Percentiles rank a stretch among this genome's conserved stretches.
These are phyloP conservation scores for Pyrus bretschneideri DNA, from an alignment of 306 rosid species.

Conservation along the genomic window DNA sequence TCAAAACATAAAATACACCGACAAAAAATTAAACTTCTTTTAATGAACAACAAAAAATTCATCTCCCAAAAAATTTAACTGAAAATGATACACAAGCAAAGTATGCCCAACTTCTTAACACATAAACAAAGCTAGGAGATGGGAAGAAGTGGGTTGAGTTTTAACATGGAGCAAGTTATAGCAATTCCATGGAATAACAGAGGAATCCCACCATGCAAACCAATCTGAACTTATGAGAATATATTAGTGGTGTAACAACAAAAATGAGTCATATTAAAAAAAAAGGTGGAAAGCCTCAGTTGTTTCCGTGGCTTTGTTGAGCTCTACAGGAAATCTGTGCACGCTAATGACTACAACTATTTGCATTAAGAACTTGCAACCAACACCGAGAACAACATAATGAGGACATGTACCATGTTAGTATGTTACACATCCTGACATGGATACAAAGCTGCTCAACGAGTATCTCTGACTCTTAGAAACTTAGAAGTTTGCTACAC, in stretches of 20 bases:
- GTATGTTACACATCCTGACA: background rate
- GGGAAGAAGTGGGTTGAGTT: background rate
- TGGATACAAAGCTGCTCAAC: background rate
- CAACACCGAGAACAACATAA: background rate
- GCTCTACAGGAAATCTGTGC: background rate
- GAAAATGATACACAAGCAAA: background rate
- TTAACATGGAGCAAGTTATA: background rate
- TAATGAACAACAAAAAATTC: background rate
- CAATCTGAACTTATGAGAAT: background rate
- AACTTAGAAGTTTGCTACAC: background rate
- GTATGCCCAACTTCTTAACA: background rate
- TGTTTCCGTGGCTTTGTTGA: background rate
- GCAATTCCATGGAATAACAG: background rate
- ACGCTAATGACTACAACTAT: background rate
- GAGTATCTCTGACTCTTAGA: too few relatives aligned
- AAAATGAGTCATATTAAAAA: background rate
- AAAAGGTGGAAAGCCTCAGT: background rate
- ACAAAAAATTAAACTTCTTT: background rate
- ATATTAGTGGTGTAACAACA: background rate
- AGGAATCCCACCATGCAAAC: background rate
- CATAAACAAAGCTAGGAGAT: background rate
- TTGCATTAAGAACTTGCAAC: background rate
- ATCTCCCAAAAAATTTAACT: background rate
- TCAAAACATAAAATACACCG: conserved; percentile 3
- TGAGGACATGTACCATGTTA: background rate